Conservation (phyloP, 164 flowering plant species). For the Hamamelis virginiana region DNA sequence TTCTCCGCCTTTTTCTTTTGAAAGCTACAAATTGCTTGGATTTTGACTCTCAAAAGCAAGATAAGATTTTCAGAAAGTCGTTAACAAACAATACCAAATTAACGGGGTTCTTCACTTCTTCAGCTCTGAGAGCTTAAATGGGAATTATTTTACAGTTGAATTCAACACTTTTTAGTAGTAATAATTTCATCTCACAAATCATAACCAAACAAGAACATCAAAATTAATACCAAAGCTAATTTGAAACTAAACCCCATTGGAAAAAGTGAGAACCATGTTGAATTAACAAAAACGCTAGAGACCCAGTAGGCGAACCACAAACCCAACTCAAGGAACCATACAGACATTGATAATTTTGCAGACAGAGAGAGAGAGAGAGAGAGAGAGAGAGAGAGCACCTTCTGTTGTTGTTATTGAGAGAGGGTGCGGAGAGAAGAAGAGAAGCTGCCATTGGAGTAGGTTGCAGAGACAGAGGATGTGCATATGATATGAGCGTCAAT, state of each 20-base stretch:
- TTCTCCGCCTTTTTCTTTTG: too few relatives aligned
- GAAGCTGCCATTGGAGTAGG: constrained; percentile 16
- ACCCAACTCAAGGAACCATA: too few relatives aligned
- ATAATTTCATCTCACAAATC: neutral
- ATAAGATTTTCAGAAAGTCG: too few relatives aligned
- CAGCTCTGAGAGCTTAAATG: neutral
- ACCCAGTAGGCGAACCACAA: neutral
- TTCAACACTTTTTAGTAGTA: neutral
- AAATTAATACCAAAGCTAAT: neutral
- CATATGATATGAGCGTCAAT: neutral
- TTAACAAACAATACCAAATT: neutral
- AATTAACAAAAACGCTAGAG: neutral
- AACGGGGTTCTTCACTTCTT: neutral
- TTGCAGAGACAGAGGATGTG: neutral
- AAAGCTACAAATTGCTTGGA: too few relatives aligned
- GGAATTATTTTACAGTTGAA: neutral
- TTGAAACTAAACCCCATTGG: neutral
- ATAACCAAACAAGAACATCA: neutral
- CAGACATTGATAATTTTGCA: too few relatives aligned
- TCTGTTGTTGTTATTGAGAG: neutral
- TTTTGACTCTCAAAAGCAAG: too few relatives aligned
- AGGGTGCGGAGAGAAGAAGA: constrained; percentile 10
- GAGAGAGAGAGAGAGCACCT: constrained; percentile 17
- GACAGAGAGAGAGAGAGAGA: neutral
- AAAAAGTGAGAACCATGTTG: neutral